A percentile compares a stretch with the other conserved stretches of the same genome.
Conservation (phyloP, 2,329 filamentous ascomycete species). For the Apiospora phragmitis region DNA sequence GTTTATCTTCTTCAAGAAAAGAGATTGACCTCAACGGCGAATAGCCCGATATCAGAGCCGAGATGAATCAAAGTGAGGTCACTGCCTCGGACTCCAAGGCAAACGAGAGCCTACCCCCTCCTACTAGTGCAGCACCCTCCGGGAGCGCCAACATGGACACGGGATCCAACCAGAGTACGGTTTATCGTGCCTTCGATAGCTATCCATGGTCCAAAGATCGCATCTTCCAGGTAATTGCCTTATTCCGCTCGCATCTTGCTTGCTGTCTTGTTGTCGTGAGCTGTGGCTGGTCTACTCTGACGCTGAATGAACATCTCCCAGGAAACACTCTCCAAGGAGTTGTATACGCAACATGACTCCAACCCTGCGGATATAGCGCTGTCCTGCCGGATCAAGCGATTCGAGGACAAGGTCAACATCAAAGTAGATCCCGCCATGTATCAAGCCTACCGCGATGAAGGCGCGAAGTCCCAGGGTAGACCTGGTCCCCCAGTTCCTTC, state of each 20-base stretch:
- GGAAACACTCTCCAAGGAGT: constrained; percentile 13
- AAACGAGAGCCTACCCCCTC: not conserved
- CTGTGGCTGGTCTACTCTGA: not conserved
- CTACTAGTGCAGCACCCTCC: not conserved
- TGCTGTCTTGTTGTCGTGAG: not conserved
- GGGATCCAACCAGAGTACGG: not conserved
- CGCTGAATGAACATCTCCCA: not conserved
- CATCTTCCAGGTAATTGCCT: constrained; percentile 11
- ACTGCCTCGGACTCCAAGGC: not conserved
- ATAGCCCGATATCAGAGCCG: not conserved
- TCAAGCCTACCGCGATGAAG: constrained; percentile 10
- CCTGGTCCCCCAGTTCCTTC: constrained; percentile 12
- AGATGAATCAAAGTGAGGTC: not conserved
- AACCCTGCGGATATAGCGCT: constrained; percentile 11
- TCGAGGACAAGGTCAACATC: constrained; percentile 15
- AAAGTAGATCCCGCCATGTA: constrained; percentile 12
- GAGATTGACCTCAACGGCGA: not conserved
- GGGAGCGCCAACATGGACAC: not conserved
- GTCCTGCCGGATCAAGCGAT: constrained; percentile 13
- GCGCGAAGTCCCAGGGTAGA: constrained; percentile 8
- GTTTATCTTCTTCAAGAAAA: not conserved
- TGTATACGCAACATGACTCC: constrained; percentile 1
- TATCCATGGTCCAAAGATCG: constrained; percentile 18
- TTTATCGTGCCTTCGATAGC: constrained; percentile 14
- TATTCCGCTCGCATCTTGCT: not conserved